Evolutionary conservation across 1,139 yeast genomes (phyloP).

Genomic region (Candida mesenterica): DNA sequence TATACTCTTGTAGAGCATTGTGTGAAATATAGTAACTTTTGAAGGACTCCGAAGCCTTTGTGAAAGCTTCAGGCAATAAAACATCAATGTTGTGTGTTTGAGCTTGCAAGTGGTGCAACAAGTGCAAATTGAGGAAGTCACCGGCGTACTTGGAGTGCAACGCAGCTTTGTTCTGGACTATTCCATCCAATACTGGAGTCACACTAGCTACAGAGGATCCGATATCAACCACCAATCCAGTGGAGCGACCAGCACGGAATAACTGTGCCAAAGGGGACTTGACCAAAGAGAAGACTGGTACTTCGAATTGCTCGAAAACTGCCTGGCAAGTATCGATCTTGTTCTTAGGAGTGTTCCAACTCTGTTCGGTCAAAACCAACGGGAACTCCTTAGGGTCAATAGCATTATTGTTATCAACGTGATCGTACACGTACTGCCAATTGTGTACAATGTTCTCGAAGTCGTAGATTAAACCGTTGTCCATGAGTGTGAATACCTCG

Average conservation of each 20-base stretch:
- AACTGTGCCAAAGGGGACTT: slow-evolving; percentile 70
- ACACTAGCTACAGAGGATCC: slow-evolving; percentile 62
- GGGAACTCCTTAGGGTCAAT: slow-evolving; percentile 56
- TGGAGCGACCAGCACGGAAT: slow-evolving; percentile 64
- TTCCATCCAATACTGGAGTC: slow-evolving; percentile 73
- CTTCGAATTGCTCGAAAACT: slow-evolving; percentile 63
- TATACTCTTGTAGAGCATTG: slow-evolving; percentile 49
- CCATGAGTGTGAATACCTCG: slow-evolving; percentile 62
- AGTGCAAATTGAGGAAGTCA: slow-evolving; percentile 61
- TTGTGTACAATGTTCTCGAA: slow-evolving; percentile 59
- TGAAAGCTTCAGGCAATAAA: slow-evolving; percentile 28
- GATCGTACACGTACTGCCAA: slow-evolving; percentile 58
- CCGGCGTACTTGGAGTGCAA: slow-evolving; percentile 67
- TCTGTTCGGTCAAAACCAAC: slow-evolving; percentile 61
- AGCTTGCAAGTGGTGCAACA: slow-evolving; percentile 37
- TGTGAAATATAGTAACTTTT: slow-evolving; percentile 44
- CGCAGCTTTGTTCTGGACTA: slow-evolving; percentile 58
- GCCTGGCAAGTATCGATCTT: slow-evolving; percentile 53
- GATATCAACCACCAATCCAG: slow-evolving; percentile 67
- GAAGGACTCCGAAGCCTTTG: slow-evolving; percentile 41
- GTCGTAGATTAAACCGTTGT: slow-evolving; percentile 65
- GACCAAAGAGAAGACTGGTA: slow-evolving; percentile 67
- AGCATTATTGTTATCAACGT: slow-evolving; percentile 43
- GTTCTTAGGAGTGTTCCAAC: slow-evolving; percentile 59
- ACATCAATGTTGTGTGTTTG: slow-evolving; percentile 25